Evolutionary conservation across 768 basidiomycete species (phyloP).

Genomic region (Suillus tomentosus): DNA sequence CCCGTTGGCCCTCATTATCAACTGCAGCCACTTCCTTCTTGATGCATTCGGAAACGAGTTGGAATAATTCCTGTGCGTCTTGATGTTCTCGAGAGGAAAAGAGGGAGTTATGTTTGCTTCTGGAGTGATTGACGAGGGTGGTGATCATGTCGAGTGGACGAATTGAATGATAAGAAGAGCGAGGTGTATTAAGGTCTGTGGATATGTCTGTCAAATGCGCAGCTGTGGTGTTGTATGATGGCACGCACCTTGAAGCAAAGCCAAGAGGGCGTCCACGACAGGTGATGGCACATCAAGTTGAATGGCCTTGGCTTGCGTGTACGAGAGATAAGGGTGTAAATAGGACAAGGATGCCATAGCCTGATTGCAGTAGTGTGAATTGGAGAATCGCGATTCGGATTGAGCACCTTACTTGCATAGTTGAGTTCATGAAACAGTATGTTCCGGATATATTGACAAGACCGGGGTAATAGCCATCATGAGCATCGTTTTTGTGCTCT

Average conservation of each 20-base stretch:
- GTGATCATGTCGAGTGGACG: slow-evolving; percentile 74
- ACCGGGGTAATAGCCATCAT: slow-evolving; percentile 72
- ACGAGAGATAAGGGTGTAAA: slow-evolving; percentile 77
- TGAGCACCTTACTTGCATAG: slow-evolving; percentile 65
- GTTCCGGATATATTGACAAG: slow-evolving; percentile 96
- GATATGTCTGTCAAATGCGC: slow-evolving; percentile 9
- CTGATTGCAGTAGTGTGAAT: slow-evolving; percentile 42
- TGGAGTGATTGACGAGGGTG: slow-evolving; percentile 59
- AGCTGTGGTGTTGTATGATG: slow-evolving; percentile 1
- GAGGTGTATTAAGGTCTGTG: slow-evolving; percentile 67
- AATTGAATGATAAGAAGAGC: slow-evolving; percentile 56
- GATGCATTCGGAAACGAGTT: slow-evolving; percentile 86
- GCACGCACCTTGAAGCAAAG: slow-evolving; percentile 64
- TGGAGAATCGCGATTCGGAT: slow-evolving; percentile 13
- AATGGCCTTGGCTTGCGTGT: slow-evolving; percentile 76
- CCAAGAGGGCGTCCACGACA: slow-evolving; percentile 78
- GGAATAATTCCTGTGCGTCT: slow-evolving; percentile 98
- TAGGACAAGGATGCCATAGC: slow-evolving; percentile 87
- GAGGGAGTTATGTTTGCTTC: slow-evolving; percentile 59
- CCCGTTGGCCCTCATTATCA: slow-evolving; percentile 66
- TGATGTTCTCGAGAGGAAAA: slow-evolving; percentile 93
- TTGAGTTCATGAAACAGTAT: slow-evolving; percentile 98
- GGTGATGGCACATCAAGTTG: slow-evolving; percentile 82
- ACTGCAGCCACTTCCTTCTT: slow-evolving; percentile 82
- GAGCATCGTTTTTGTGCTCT: slow-evolving; percentile 28